Evolutionary conservation across 2,329 filamentous ascomycete species (phyloP).

Genomic region (Cercospora nicotianae): DNA sequence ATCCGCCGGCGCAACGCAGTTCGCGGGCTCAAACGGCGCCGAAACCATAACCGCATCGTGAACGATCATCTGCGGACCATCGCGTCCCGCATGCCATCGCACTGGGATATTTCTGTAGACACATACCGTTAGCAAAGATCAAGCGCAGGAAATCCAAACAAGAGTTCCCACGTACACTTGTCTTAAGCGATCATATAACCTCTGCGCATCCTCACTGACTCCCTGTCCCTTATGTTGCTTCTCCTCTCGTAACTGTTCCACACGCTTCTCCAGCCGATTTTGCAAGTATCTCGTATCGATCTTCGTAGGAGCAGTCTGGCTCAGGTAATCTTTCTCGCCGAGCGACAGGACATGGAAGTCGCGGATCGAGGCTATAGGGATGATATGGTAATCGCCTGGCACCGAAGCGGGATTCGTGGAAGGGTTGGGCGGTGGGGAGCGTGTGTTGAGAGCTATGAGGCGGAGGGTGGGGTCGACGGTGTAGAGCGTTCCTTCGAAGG

Average conservation of each 20-base stretch:
- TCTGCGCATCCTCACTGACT: slow-evolving; percentile 61
- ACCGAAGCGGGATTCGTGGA: slow-evolving; percentile 37
- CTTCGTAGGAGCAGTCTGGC: slow-evolving; percentile 48
- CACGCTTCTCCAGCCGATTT: slow-evolving; percentile 56
- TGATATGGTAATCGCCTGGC: slow-evolving; percentile 59
- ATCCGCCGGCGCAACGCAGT: slow-evolving; percentile 50
- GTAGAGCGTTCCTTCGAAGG: slow-evolving; percentile 62
- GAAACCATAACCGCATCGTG: slow-evolving; percentile 61
- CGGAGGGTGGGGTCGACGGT: slow-evolving; percentile 62
- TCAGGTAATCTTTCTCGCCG: slow-evolving; percentile 42
- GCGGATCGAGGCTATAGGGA: slow-evolving; percentile 60
- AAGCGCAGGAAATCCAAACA: too few relatives aligned
- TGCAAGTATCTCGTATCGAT: slow-evolving; percentile 58
- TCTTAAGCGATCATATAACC: slow-evolving; percentile 62
- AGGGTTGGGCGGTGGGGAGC: slow-evolving; percentile 42
- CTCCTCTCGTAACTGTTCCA: slow-evolving; percentile 58
- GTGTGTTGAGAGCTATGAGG: slow-evolving; percentile 60
- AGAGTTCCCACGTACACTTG: slow-evolving; percentile 48
- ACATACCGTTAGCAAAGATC: not conserved
- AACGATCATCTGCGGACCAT: slow-evolving; percentile 54
- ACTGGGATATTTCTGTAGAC: slow-evolving; percentile 46
- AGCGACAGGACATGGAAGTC: slow-evolving; percentile 56
- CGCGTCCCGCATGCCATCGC: slow-evolving; percentile 55
- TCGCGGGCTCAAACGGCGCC: slow-evolving; percentile 58
- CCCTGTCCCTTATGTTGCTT: slow-evolving; percentile 61